Evolutionary conservation across 371 early-diverging fungal species (phyloP).

Genomic region (Apophysomyces sp.): DNA sequence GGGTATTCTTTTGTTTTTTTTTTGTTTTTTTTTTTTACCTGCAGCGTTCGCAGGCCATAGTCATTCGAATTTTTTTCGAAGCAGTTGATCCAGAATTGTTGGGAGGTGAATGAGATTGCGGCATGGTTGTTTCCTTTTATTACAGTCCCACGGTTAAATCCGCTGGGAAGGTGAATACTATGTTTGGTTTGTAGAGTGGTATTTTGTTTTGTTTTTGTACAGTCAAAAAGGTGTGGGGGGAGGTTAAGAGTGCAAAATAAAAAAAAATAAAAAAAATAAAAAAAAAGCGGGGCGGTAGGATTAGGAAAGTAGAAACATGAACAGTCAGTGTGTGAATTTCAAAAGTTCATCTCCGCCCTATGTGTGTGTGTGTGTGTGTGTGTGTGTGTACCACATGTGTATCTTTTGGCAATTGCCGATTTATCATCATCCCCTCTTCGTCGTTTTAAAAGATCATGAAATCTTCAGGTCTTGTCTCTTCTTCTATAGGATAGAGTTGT

Average conservation of each 20-base stretch:
- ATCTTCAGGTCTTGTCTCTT: too few relatives aligned
- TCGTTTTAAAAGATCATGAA: too few relatives aligned
- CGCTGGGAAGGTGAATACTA: slow-evolving; percentile 9
- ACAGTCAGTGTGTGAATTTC: slow-evolving; percentile 1
- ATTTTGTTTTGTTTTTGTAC: too few relatives aligned
- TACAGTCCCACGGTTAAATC: slow-evolving; percentile 3
- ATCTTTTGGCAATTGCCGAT: too few relatives aligned
- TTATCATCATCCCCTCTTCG: too few relatives aligned
- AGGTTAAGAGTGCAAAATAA: neutral
- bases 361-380: neutral
- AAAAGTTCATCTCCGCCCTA: slow-evolving; percentile 1
- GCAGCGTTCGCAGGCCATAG: slow-evolving; percentile 56
- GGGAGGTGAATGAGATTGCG: slow-evolving; percentile 1
- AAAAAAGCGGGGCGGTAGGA: neutral
- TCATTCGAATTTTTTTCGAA: slow-evolving; percentile 51
- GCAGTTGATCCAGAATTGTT: slow-evolving; percentile 11
- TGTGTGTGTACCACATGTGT: neutral
- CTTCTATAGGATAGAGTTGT: neutral
- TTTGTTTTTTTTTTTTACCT: slow-evolving; percentile 25
- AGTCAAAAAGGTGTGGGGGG: neutral
- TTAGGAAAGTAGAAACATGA: slow-evolving; percentile 1
- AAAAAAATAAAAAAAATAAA: neutral
- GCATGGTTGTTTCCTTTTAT: neutral
- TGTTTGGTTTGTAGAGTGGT: neutral
- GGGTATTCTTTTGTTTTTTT: too few relatives aligned